Evolutionary conservation across 441 rosid genomes (phyloP), one percentile per base, ranked within the genome.

Genomic region (Corymbia calophylla): DNA sequence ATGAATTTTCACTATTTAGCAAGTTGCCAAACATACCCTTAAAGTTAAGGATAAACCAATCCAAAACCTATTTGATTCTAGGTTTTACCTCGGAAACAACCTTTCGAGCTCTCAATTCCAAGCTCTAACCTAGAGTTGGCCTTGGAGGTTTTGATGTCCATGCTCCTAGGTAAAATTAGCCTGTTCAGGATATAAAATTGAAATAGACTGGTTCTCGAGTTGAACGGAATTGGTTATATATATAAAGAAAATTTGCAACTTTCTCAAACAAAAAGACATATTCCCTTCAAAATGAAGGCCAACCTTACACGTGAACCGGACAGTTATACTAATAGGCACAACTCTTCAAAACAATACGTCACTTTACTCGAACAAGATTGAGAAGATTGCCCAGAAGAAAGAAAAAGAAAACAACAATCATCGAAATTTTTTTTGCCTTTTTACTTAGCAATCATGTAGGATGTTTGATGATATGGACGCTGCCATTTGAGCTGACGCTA

Each of bases 51-150:
- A 60, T 60, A 60, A 60, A 60, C 5, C 7, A 0, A 0, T 60
- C 7, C 0, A 0, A 25, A 0, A 58, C 5, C 5, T 60, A 13
- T 2, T 5, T 0, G 25, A 7, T 10, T 60, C 66, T 1, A 5
- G n/a, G 66, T 25, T 60, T 10, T 27, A 60, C 1, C 7, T 14
- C 27, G 10, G 31, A 0, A 2, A 7, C 15, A 25, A 5, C n/a
- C n/a, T 58, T 58, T 7, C 0, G 1, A 11, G 5, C 25, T 0
- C 14, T 58, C 0, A 25, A 0, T 58, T 58, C 27, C 25, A 5
- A 11, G n/a, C 16, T 11, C 15, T 60, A 27, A 31, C 31, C 16
- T 60, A 0, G 27, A 60, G 66, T 60, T 11, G 13, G 66, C 66
- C 66, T 60, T 0, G 15, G 31, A 27, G 11, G 66, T 60, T 5